Evolutionary conservation across 768 basidiomycete species (phyloP).

Genomic region (Calocera cornea): DNA sequence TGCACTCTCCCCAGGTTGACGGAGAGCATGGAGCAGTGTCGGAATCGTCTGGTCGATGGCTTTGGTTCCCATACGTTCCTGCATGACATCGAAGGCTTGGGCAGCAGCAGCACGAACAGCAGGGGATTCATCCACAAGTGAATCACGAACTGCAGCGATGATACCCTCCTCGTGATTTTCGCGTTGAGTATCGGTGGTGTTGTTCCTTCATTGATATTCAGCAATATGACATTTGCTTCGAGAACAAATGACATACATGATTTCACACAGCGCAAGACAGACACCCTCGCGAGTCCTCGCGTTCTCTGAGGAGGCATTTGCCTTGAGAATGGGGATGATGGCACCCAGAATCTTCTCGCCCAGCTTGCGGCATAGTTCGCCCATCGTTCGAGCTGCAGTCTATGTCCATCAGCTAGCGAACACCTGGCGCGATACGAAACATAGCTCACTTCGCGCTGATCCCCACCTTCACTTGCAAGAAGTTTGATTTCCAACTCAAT

Average conservation of each 20-base stretch:
- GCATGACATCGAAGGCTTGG: slow-evolving; percentile 77
- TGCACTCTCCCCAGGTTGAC: slow-evolving; percentile 85
- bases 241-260: slow-evolving; percentile 46
- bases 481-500: slow-evolving; percentile 62
- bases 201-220: slow-evolving; percentile 42
- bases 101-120: slow-evolving; percentile 83
- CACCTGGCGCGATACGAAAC: neutral
- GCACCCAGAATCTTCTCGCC: slow-evolving; percentile 82
- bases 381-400: slow-evolving; percentile 79
- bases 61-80: slow-evolving; percentile 76
- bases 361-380: slow-evolving; percentile 87
- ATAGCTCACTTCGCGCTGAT: slow-evolving; percentile 69
- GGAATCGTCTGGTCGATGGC: slow-evolving; percentile 96
- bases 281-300: slow-evolving; percentile 64
- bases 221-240: neutral
- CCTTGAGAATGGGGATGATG: slow-evolving; percentile 63
- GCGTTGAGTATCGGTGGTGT: slow-evolving; percentile 65
- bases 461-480: slow-evolving; percentile 62
- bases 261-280: slow-evolving; percentile 72
- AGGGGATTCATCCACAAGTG: slow-evolving; percentile 78
- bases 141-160: slow-evolving; percentile 65
- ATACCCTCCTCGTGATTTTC: slow-evolving; percentile 84
- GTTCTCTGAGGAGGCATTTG: slow-evolving; percentile 42
- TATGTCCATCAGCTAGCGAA: slow-evolving; percentile 19
- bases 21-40: slow-evolving; percentile 80